phyloP scores from a whole-genome alignment of 805 yeast genomes.

The Myxozyma nipponensis region DNA sequence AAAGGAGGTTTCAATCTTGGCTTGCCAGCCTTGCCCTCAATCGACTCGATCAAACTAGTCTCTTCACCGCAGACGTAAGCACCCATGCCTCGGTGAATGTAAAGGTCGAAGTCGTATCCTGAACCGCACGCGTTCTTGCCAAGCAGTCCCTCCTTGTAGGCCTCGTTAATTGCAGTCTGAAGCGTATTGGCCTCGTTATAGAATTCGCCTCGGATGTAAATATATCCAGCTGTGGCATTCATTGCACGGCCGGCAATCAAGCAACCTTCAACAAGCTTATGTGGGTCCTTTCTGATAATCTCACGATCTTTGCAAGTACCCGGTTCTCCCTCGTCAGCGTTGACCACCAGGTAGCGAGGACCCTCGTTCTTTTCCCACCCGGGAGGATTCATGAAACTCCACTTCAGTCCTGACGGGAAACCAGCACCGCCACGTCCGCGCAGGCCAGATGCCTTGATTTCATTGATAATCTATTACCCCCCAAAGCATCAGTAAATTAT shows the following conservation, averaged over 20 bases:
- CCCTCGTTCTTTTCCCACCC: slow-evolving; percentile 90
- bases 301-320: slow-evolving; percentile 93
- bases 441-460: slow-evolving; percentile 76
- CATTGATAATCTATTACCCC: slow-evolving; percentile 57
- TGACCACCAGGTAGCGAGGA: slow-evolving; percentile 76
- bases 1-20: slow-evolving; percentile 93
- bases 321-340: slow-evolving; percentile 94
- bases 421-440: slow-evolving; percentile 96
- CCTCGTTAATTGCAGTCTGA: slow-evolving; percentile 83
- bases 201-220: slow-evolving; percentile 82
- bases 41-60: slow-evolving; percentile 80
- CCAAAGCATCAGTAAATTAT: neutral
- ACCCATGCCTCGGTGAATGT: slow-evolving; percentile 88
- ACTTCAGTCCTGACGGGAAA: slow-evolving; percentile 83
- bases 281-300: slow-evolving; percentile 87
- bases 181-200: slow-evolving; percentile 71
- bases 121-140: slow-evolving; percentile 87
- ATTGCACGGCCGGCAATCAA: slow-evolving; percentile 83
- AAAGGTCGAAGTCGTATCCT: slow-evolving; percentile 79
- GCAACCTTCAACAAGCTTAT: slow-evolving; percentile 89
- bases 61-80: slow-evolving; percentile 93
- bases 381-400: slow-evolving; percentile 95
- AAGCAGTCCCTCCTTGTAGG: slow-evolving; percentile 71
- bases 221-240: slow-evolving; percentile 92
- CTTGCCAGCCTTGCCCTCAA: slow-evolving; percentile 91